A percentile compares a stretch with the other conserved stretches of the same genome.
These are phyloP conservation scores for Dryas integrifolia DNA, from an alignment of 331 rosid species.

Conservation along the genomic window DNA sequence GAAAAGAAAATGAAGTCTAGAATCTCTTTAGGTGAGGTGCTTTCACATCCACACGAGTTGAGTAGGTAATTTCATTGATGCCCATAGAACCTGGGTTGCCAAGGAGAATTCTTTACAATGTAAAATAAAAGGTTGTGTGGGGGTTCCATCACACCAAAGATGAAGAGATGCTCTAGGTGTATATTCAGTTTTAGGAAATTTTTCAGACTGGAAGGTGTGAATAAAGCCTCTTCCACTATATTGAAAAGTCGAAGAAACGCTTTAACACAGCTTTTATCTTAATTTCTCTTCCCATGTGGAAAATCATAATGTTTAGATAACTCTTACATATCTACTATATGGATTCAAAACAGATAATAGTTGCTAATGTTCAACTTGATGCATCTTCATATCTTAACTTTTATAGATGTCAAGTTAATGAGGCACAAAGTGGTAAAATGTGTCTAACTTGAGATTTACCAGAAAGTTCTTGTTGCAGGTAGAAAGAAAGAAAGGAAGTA, in stretches of 20 bases:
- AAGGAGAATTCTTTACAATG: no score
- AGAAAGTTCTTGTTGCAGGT: slow-evolving; percentile 45
- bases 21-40: background rate
- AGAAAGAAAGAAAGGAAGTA: slow-evolving; percentile 49
- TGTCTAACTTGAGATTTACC: slow-evolving; percentile 15
- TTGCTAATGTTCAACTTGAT: background rate
- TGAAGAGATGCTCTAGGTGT: no score
- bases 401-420: background rate
- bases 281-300: background rate
- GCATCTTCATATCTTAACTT: background rate
- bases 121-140: no score
- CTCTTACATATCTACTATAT: background rate
- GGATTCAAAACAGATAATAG: background rate
- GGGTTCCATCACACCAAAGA: no score
- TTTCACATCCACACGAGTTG: background rate
- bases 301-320: background rate
- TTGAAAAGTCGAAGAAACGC: background rate
- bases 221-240: background rate
- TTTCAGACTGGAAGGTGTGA: background rate
- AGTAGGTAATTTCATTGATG: background rate
- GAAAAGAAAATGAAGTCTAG: background rate
- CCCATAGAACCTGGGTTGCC: background rate
- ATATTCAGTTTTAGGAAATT: background rate
- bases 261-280: background rate
- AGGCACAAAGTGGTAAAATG: background rate